Evolutionary conservation across 2,329 filamentous ascomycete genomes (phyloP).

Genomic region (Sporothrix protearum): DNA sequence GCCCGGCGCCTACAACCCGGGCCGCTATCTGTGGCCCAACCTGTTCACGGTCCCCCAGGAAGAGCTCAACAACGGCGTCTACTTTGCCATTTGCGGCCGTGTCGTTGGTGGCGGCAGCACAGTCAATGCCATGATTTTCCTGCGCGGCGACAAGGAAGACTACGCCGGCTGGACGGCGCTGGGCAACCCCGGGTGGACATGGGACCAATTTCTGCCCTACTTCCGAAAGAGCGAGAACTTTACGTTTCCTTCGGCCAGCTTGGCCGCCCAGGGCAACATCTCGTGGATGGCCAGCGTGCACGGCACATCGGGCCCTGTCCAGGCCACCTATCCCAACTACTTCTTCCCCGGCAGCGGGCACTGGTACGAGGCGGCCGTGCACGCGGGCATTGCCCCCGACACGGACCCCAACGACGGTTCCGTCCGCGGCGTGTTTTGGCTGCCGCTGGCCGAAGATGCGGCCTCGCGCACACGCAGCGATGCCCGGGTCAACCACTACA

Average conservation of each 20-base stretch:
- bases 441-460: slow-evolving; percentile 21
- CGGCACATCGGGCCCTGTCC: slow-evolving; percentile 34
- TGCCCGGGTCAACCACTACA: slow-evolving; percentile 41
- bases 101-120: slow-evolving; percentile 62
- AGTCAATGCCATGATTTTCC: slow-evolving; percentile 58
- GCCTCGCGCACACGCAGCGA: slow-evolving; percentile 36
- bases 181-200: slow-evolving; percentile 58
- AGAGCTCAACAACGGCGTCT: slow-evolving; percentile 34
- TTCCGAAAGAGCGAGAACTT: slow-evolving; percentile 35
- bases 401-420: slow-evolving; percentile 19
- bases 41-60: slow-evolving; percentile 39
- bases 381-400: slow-evolving; percentile 15
- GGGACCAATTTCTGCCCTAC: slow-evolving; percentile 38
- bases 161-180: slow-evolving; percentile 56
- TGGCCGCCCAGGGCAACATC: slow-evolving; percentile 33
- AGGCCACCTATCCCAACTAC: slow-evolving; percentile 36
- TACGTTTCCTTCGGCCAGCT: slow-evolving; percentile 31
- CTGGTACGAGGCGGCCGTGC: slow-evolving; percentile 12
- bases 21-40: slow-evolving; percentile 36
- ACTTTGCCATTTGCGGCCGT: slow-evolving; percentile 35
- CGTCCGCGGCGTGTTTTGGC: slow-evolving; percentile 30
- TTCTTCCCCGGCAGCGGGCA: slow-evolving; percentile 33
- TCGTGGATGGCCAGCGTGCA: slow-evolving; percentile 33
- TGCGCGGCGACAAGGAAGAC: slow-evolving; percentile 46
- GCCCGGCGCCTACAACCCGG: slow-evolving; percentile 34